These are phyloP conservation scores for Aspergillus latus DNA, from an alignment of 2,329 filamentous ascomycete genomes.

Conservation along the genomic window DNA sequence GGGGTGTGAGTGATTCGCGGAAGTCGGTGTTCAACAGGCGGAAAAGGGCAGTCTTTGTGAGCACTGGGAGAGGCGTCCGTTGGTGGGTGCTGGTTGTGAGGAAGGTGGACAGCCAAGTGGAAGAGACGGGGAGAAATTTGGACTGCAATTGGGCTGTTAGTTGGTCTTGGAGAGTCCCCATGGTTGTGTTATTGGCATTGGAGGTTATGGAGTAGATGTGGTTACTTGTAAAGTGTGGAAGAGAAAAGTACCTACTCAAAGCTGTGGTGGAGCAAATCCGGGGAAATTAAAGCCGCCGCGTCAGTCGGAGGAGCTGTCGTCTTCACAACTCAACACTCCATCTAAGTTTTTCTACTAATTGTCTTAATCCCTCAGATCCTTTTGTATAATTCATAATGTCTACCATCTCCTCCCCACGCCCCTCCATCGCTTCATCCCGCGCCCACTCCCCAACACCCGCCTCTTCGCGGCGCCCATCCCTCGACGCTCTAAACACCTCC, in stretches of 20 bases:
- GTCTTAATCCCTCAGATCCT: not conserved
- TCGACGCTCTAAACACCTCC: constrained; percentile 64
- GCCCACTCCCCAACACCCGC: constrained; percentile 62
- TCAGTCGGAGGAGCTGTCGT: not conserved
- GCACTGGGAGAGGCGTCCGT: constrained; percentile 64
- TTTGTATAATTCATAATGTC: constrained; percentile 48
- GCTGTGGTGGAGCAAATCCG: constrained; percentile 17
- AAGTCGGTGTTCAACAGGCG: constrained; percentile 79
- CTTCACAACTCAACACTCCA: constrained; percentile 1
- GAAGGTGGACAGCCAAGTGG: constrained; percentile 65
- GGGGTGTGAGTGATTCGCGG: constrained; percentile 58
- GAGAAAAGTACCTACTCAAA: not conserved
- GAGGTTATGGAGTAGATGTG: not conserved
- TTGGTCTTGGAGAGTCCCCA: constrained; percentile 32
- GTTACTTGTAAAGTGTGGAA: not conserved
- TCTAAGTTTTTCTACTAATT: constrained; percentile 17
- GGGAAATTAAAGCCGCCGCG: constrained; percentile 27
- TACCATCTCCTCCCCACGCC: constrained; percentile 60
- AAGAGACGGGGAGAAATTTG: constrained; percentile 57
- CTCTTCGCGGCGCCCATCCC: constrained; percentile 72
- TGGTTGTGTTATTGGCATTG: constrained; percentile 8
- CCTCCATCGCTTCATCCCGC: constrained; percentile 58
- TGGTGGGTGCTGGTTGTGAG: constrained; percentile 49
- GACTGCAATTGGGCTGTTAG: constrained; percentile 54
- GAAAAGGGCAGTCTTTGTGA: constrained; percentile 76